These are phyloP conservation scores for Tricholoma sp. DNA, from an alignment of 768 basidiomycete species.

Conservation along the genomic window DNA sequence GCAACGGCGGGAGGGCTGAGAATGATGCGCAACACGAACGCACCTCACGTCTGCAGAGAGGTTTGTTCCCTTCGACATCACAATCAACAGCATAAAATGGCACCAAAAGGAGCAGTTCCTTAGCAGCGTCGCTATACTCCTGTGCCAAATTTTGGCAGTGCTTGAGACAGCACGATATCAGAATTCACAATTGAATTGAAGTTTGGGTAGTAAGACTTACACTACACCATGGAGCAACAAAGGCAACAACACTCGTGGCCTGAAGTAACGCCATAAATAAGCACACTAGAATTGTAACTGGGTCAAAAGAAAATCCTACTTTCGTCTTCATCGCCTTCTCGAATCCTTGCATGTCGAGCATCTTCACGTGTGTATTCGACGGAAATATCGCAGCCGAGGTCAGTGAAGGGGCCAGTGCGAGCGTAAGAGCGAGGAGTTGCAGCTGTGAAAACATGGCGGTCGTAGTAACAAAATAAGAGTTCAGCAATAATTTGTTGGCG, in stretches of 20 bases:
- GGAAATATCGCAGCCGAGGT: constrained; percentile 47
- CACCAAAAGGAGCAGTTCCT: constrained; percentile 72
- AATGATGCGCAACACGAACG: constrained; percentile 2
- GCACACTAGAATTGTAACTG: background rate
- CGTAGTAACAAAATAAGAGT: background rate
- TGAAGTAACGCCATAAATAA: constrained; percentile 18
- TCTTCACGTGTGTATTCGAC: constrained; percentile 59
- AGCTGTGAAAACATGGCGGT: constrained; percentile 28
- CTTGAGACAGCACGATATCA: constrained; percentile 28
- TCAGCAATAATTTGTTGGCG: no score
- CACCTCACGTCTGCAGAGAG: constrained; percentile 76
- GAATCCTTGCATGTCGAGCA: constrained; percentile 67
- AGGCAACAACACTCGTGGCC: constrained; percentile 80
- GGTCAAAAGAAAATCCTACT: constrained; percentile 36
- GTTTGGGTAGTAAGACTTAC: constrained; percentile 36
- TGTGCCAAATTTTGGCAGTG: constrained; percentile 86
- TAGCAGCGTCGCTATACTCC: constrained; percentile 79
- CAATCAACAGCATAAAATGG: constrained; percentile 92
- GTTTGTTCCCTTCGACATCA: constrained; percentile 76
- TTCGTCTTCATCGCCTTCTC: constrained; percentile 69
- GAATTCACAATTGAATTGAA: background rate
- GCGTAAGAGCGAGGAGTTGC: constrained; percentile 28
- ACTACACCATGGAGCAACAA: constrained; percentile 94
- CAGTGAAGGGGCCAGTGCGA: constrained; percentile 39
- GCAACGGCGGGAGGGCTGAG: background rate